A percentile compares a stretch with the other conserved stretches of the same genome.
Evolutionary conservation across 257 asterid species (phyloP).

Genomic region (Linaria vulgaris): DNA sequence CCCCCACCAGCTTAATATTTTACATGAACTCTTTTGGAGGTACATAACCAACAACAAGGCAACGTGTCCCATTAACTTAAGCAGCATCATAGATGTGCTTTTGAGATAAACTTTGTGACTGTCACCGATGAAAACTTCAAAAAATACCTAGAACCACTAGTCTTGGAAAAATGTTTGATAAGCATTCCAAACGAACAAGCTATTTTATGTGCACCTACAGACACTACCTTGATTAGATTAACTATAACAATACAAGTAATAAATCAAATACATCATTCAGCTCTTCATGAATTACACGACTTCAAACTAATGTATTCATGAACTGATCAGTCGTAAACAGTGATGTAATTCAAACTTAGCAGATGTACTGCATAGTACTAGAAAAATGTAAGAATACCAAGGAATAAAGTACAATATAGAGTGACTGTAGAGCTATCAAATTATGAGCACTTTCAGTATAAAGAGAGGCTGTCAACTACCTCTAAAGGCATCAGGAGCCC

Average conservation of each 20-base stretch:
- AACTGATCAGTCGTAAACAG: neutral
- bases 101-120: too few relatives aligned
- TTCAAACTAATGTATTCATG: slow-evolving; percentile 2
- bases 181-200: too few relatives aligned
- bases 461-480: slow-evolving; percentile 43
- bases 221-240: slow-evolving; percentile 15
- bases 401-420: neutral
- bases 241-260: slow-evolving; percentile 8
- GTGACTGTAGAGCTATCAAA: slow-evolving; percentile 17
- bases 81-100: too few relatives aligned
- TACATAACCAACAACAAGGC: slow-evolving; percentile 3
- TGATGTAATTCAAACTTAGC: slow-evolving; percentile 4
- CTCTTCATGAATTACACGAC: neutral
- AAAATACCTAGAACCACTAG: too few relatives aligned
- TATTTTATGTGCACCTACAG: neutral
- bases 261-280: slow-evolving; percentile 9
- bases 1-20: too few relatives aligned
- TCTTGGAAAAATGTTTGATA: too few relatives aligned
- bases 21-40: too few relatives aligned
- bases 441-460: slow-evolving; percentile 10
- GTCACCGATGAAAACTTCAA: too few relatives aligned
- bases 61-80: too few relatives aligned
- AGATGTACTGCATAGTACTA: neutral
- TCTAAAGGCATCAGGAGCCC: slow-evolving; percentile 52
- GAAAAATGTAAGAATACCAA: slow-evolving; percentile 17